A percentile compares a stretch with the other conserved stretches of the same genome.
phyloP scores from a whole-genome alignment of 805 yeast species.

The Kluyveromyces nonfermentans region DNA sequence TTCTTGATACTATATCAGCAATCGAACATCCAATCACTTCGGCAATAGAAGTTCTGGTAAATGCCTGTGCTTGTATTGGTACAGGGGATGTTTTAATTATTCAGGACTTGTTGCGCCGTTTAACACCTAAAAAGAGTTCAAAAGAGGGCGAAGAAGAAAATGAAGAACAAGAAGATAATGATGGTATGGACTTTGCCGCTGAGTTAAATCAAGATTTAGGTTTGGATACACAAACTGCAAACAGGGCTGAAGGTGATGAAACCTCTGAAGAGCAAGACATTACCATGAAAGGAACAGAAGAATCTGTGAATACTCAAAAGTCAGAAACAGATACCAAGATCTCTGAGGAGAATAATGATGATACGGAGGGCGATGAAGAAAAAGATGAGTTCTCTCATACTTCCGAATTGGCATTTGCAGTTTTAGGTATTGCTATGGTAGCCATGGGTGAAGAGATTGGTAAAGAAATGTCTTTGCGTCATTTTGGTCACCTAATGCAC shows the following conservation, averaged over 20 bases:
- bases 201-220: slow-evolving; percentile 3
- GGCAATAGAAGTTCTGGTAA: slow-evolving; percentile 80
- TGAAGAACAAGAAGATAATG: slow-evolving; percentile 44
- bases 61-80: slow-evolving; percentile 92
- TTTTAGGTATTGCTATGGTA: slow-evolving; percentile 85
- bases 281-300: slow-evolving; percentile 39
- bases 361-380: slow-evolving; percentile 18
- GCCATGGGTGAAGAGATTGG: slow-evolving; percentile 99
- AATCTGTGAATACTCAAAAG: slow-evolving; percentile 27
- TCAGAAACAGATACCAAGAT: slow-evolving; percentile 22
- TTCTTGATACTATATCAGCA: slow-evolving; percentile 86
- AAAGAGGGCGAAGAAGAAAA: slow-evolving; percentile 48
- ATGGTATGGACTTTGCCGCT: slow-evolving; percentile 29
- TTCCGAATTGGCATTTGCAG: slow-evolving; percentile 65
- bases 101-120: slow-evolving; percentile 81
- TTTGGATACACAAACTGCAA: slow-evolving; percentile 27
- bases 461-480: slow-evolving; percentile 93
- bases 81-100: slow-evolving; percentile 95
- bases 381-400: slow-evolving; percentile 25
- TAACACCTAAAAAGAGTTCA: slow-evolving; percentile 60
- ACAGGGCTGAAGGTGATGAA: slow-evolving; percentile 18
- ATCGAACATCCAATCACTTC: slow-evolving; percentile 91
- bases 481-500: slow-evolving; percentile 95
- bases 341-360: slow-evolving; percentile 26
- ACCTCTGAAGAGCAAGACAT: slow-evolving; percentile 11